These are phyloP conservation scores for Candida taoyuanica DNA, from an alignment of 805 yeast species.

Conservation along the genomic window DNA sequence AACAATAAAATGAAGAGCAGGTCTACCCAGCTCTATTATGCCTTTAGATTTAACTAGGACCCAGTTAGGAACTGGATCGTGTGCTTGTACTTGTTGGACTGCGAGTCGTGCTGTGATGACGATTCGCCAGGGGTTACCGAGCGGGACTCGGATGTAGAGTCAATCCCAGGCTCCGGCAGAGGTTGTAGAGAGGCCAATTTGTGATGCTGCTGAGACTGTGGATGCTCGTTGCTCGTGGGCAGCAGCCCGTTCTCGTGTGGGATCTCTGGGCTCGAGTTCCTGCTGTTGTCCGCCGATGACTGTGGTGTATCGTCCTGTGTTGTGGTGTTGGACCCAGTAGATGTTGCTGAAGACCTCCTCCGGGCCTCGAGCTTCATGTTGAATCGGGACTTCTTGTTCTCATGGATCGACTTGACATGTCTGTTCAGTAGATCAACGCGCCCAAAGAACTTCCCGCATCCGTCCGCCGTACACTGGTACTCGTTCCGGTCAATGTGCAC, in stretches of 20 bases:
- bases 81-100: constrained; percentile 19
- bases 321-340: constrained; percentile 3
- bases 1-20: too few relatives aligned
- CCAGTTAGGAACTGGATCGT: constrained; percentile 24
- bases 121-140: too few relatives aligned
- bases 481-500: constrained; percentile 29
- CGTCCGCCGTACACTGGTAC: constrained; percentile 69
- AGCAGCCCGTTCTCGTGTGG: not conserved
- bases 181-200: too few relatives aligned
- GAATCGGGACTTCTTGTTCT: constrained; percentile 36
- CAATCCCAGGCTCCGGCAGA: too few relatives aligned
- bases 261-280: constrained; percentile 1
- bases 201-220: not conserved
- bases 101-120: too few relatives aligned
- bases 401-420: constrained; percentile 34
- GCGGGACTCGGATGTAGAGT: too few relatives aligned
- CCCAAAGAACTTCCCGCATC: constrained; percentile 65
- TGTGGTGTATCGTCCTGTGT: not conserved
- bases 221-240: not conserved
- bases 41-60: not conserved
- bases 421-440: constrained; percentile 33
- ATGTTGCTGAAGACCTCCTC: constrained; percentile 5
- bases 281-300: constrained; percentile 1
- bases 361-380: constrained; percentile 28
- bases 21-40: too few relatives aligned